phyloP scores from a whole-genome alignment of 1,284 basidiomycete species.

The Apiotrichum sp. region DNA sequence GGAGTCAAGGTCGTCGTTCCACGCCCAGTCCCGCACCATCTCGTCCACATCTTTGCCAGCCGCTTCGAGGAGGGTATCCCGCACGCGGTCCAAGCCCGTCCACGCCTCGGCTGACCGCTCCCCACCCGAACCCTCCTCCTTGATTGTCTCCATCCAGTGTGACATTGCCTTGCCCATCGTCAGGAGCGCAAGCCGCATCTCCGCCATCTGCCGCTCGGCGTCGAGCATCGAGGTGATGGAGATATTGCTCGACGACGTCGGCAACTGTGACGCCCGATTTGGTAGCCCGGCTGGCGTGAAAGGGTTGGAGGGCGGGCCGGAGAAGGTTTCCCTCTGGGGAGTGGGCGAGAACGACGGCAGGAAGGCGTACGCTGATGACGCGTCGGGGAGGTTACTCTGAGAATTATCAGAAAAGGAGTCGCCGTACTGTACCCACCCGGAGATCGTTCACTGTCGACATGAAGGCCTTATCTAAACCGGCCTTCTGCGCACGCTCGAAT shows the following conservation, averaged over 20 bases:
- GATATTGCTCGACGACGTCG: slow-evolving; percentile 19
- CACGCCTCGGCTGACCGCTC: slow-evolving; percentile 15
- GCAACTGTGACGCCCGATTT: slow-evolving; percentile 12
- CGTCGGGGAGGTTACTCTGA: slow-evolving; percentile 74
- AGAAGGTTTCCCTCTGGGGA: not conserved
- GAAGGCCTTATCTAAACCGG: slow-evolving; percentile 46
- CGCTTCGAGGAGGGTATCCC: slow-evolving; percentile 35
- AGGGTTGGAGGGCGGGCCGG: not conserved
- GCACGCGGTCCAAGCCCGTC: slow-evolving; percentile 29
- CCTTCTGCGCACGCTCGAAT: slow-evolving; percentile 45
- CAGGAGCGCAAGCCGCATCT: slow-evolving; percentile 41
- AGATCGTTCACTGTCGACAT: slow-evolving; percentile 43
- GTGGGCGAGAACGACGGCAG: slow-evolving; percentile 38
- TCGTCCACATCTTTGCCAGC: slow-evolving; percentile 37
- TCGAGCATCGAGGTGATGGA: slow-evolving; percentile 33
- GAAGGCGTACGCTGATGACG: slow-evolving; percentile 38
- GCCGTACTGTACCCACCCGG: slow-evolving; percentile 23
- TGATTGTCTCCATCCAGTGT: slow-evolving; percentile 33
- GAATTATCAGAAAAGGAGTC: too few relatives aligned
- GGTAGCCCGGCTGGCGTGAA: slow-evolving; percentile 13
- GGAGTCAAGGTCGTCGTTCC: slow-evolving; percentile 39
- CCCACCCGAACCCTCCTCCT: not conserved
- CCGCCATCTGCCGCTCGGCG: slow-evolving; percentile 41
- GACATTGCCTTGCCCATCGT: slow-evolving; percentile 45
- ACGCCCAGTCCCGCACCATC: slow-evolving; percentile 41